phyloP scores from a whole-genome alignment of 352 stramenopile species.

The Phytopythium litorale region DNA sequence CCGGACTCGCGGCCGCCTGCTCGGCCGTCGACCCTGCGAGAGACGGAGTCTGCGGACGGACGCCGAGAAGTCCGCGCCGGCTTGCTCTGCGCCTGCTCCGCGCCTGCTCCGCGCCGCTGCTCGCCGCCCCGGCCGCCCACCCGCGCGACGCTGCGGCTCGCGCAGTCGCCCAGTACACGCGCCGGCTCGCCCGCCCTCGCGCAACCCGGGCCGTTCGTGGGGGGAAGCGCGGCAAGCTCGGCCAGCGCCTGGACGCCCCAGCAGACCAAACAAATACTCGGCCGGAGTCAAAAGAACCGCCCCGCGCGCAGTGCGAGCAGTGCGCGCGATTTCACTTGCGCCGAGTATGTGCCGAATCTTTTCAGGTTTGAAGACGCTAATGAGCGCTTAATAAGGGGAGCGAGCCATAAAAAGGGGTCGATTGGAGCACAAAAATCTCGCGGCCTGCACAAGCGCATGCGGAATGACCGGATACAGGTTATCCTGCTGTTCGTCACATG shows the following conservation, averaged over 20 bases:
- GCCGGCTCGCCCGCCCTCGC: neutral
- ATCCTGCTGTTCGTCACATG: neutral
- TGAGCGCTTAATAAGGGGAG: neutral
- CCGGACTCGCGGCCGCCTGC: neutral
- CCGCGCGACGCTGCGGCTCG: neutral
- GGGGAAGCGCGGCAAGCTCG: conserved; percentile 1
- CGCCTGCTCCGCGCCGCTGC: neutral
- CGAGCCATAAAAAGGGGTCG: neutral
- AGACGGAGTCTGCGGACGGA: no score
- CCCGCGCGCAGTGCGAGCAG: neutral
- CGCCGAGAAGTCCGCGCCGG: no score
- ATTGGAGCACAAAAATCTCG: neutral
- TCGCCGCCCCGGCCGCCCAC: neutral
- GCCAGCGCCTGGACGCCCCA: neutral
- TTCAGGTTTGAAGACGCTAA: neutral
- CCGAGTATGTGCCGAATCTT: neutral
- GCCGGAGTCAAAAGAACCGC: neutral
- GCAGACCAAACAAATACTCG: neutral
- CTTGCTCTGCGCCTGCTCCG: no score
- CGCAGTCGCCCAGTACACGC: neutral
- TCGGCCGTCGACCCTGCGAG: neutral
- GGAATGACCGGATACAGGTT: neutral
- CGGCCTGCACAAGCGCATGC: neutral
- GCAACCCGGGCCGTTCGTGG: neutral
- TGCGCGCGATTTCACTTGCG: neutral